A percentile compares a stretch with the other conserved stretches of the same genome.
Conservation (phyloP, 2,329 filamentous ascomycete species). For the Xylariaceae sp. region DNA sequence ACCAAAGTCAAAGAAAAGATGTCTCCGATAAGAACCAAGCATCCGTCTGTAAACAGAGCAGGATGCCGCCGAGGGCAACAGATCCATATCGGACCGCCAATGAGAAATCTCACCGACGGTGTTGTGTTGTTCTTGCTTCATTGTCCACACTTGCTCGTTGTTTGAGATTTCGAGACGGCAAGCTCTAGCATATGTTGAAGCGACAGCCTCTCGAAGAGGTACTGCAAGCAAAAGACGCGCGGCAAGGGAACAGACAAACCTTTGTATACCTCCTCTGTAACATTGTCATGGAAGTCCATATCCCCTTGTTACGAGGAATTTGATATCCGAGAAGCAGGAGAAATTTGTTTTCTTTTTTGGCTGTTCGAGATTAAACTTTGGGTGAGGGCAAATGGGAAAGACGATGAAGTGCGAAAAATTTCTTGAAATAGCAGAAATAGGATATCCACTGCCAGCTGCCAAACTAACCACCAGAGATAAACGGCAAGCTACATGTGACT, state of each 20-base stretch:
- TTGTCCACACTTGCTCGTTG: conserved; percentile 63
- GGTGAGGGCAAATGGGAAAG: neutral
- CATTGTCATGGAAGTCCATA: neutral
- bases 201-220: conserved; percentile 18
- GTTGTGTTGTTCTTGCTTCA: conserved; percentile 56
- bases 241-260: neutral
- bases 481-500: neutral
- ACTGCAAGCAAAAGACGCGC: neutral
- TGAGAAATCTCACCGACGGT: conserved; percentile 16
- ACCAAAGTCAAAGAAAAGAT: conserved; percentile 10
- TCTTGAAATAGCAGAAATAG: neutral
- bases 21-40: conserved; percentile 30
- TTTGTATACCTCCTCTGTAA: neutral
- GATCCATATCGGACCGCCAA: conserved; percentile 21
- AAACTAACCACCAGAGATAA: no score
- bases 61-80: conserved; percentile 13
- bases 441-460: neutral
- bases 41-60: conserved; percentile 20
- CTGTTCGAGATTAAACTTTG: no score
- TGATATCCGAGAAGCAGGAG: no score
- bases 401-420: neutral
- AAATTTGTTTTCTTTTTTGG: no score
- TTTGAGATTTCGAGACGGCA: conserved; percentile 48
- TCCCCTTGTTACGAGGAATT: neutral
- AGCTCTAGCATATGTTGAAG: conserved; percentile 64